Evolutionary conservation across 2,329 filamentous ascomycete species (phyloP), one percentile per base, ranked within the genome.

Genomic region (Ophiostoma quercus): DNA sequence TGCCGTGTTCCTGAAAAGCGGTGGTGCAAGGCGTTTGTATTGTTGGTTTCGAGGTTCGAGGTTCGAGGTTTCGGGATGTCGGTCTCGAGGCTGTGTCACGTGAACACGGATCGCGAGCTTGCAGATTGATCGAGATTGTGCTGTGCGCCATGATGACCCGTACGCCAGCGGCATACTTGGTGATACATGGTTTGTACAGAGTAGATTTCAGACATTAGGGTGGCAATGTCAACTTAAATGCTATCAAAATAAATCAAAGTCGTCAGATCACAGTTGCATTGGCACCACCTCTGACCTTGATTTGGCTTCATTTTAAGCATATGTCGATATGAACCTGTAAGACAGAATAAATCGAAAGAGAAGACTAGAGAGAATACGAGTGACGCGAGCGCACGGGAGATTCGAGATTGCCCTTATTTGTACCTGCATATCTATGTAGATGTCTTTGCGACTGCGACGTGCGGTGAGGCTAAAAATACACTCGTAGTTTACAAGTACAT

Each of bases 371-470:
- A 47, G 16, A 47, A 19, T 47, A 47, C 19, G 16, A 47, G 43
- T 7, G 16, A 63, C 60, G 60, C 29, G 32, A 37, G 16, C 2
- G 19, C 29, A n/a, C 60, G 60, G 11, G 60, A 34, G 37, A 63
- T 63, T n/a, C 14, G 14, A 32, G 32, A 63, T 63, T 63, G 32
- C 60, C 60, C 16, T 63, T 63, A n/a, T 63, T 12, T 63, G 60
- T 63, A 63, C 60, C 60, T 63, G 60, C 60, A 63, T 63, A 63
- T 63, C 9, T 63, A 34, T 63, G 32, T 32, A 39, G 60, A 32
- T 29, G 60, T 39, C 60, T 6, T 63, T 63, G 25, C 43, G 19
- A 47, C 43, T 47, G 16, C 3, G 43, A 47, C 16, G 5, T 47
- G 19, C 43, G 43, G 43, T n/a, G 43, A 47, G 5, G 43, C 43